Conservation (phyloP, 257 asterid genomes). For the Rauvolfia tetraphylla region DNA sequence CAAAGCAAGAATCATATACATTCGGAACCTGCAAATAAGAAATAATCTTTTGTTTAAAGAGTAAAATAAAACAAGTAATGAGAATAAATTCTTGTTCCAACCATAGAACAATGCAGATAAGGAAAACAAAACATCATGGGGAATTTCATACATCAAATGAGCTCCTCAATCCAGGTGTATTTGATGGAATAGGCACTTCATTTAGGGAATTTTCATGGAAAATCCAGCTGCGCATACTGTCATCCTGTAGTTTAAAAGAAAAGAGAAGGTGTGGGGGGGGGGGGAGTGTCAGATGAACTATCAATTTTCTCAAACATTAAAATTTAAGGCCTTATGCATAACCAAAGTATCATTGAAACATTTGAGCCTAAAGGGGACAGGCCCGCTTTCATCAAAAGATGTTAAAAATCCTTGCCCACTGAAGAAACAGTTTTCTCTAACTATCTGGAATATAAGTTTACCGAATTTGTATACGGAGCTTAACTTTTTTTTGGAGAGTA, state of each 20-base stretch:
- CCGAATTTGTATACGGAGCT: not conserved
- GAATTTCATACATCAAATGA: constrained; percentile 55
- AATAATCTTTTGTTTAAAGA: constrained; percentile 10
- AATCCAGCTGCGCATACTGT: constrained; percentile 68
- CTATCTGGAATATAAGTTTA: not conserved
- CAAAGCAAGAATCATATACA: constrained; percentile 79
- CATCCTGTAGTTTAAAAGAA: constrained; percentile 46
- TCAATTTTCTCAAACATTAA: not conserved
- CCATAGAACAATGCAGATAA: constrained; percentile 2
- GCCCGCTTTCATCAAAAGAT: not conserved
- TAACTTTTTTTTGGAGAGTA: not conserved
- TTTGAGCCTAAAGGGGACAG: not conserved
- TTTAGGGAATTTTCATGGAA: constrained; percentile 40
- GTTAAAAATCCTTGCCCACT: not conserved
- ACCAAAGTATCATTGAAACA: constrained; percentile 10
- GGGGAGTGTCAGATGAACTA: too few species aligned
- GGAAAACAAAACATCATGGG: constrained; percentile 17
- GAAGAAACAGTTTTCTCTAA: not conserved
- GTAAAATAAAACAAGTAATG: too few species aligned
- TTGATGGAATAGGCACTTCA: constrained; percentile 64
- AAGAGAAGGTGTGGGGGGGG: too few species aligned
- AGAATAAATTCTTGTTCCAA: constrained; percentile 21
- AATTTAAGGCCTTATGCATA: not conserved
- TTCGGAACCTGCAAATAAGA: constrained; percentile 49
- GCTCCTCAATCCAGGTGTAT: constrained; percentile 53